Evolutionary conservation across 345 rosid genomes (phyloP).

Genomic region (Psidium friedrichsthalianum): DNA sequence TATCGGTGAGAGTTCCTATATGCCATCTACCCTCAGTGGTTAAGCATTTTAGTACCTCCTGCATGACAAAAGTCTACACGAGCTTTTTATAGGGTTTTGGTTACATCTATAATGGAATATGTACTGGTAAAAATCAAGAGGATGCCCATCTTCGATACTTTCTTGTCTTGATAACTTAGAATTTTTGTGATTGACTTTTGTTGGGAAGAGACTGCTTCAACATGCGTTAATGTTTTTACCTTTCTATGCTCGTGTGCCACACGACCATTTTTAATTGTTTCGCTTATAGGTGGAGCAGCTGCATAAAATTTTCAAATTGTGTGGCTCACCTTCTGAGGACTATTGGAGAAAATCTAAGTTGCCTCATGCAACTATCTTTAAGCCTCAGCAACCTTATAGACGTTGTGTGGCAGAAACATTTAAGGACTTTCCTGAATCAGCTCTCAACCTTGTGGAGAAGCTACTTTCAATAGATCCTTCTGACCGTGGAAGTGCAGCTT

Average conservation of each 20-base stretch:
- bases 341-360: slow-evolving; percentile 91
- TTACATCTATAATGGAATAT: neutral
- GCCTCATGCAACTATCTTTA: slow-evolving; percentile 97
- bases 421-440: slow-evolving; percentile 84
- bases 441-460: slow-evolving; percentile 78
- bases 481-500: slow-evolving; percentile 80
- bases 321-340: slow-evolving; percentile 95
- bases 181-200: neutral
- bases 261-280: neutral
- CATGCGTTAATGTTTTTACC: neutral
- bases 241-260: neutral
- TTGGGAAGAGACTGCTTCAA: neutral
- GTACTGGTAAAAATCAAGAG: neutral
- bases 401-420: slow-evolving; percentile 88
- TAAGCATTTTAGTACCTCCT: neutral
- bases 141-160: neutral
- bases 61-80: neutral
- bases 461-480: slow-evolving; percentile 84
- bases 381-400: slow-evolving; percentile 93
- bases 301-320: slow-evolving; percentile 95
- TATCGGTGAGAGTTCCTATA: neutral
- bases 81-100: neutral
- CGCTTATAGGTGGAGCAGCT: slow-evolving; percentile 82
- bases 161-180: neutral
- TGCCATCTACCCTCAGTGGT: neutral